phyloP scores from a whole-genome alignment of 345 rosid genomes.

The Boechera retrofracta region DNA sequence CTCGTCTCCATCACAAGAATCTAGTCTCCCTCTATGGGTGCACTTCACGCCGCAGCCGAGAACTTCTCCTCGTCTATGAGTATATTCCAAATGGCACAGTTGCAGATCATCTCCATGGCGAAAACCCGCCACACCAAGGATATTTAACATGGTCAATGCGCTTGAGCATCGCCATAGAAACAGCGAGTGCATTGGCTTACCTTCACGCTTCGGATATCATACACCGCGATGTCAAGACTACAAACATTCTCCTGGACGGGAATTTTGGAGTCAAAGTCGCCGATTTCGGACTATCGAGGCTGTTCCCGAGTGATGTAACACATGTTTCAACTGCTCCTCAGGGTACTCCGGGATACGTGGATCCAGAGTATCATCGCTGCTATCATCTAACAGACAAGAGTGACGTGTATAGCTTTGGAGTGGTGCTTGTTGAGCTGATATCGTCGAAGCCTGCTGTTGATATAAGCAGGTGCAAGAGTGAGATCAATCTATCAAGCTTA shows the following conservation, averaged over 20 bases:
- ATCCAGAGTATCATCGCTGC: constrained; percentile 67
- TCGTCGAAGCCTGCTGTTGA: constrained; percentile 79
- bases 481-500: constrained; percentile 64
- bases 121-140: constrained; percentile 39
- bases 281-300: constrained; percentile 69
- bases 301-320: constrained; percentile 60
- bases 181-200: constrained; percentile 65
- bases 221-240: constrained; percentile 72
- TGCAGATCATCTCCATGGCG: constrained; percentile 70
- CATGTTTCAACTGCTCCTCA: constrained; percentile 78
- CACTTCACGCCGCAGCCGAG: constrained; percentile 59
- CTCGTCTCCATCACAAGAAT: constrained; percentile 66
- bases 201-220: constrained; percentile 66
- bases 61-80: constrained; percentile 73
- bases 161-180: constrained; percentile 66
- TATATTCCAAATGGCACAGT: constrained; percentile 65
- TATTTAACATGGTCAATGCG: constrained; percentile 58
- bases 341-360: constrained; percentile 74
- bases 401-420: constrained; percentile 79
- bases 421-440: constrained; percentile 67
- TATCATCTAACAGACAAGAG: constrained; percentile 73
- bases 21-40: constrained; percentile 75
- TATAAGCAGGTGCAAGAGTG: constrained; percentile 54
- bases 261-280: constrained; percentile 67
- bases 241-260: constrained; percentile 66